Percentiles rank a stretch among this genome's conserved stretches.
phyloP scores from a whole-genome alignment of 2,329 filamentous ascomycete species.

The Stenocarpella maydis region DNA sequence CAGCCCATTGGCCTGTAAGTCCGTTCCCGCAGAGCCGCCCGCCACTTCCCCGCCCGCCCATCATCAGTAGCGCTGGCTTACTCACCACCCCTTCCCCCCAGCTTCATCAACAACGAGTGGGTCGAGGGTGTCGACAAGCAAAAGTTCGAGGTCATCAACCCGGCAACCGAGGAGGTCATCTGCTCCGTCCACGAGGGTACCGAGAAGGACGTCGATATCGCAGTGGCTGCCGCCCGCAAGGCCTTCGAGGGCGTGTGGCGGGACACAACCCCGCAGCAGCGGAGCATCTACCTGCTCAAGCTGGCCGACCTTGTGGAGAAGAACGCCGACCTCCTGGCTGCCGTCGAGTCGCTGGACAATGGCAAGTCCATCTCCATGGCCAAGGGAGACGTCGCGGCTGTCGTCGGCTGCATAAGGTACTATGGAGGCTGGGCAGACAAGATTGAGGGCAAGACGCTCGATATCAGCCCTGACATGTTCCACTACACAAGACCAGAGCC shows the following conservation, averaged over 20 bases:
- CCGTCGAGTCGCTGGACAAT: constrained; percentile 88
- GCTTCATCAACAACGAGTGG: constrained; percentile 94
- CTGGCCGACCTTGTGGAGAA: constrained; percentile 83
- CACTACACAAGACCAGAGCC: constrained; percentile 86
- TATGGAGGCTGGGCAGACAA: constrained; percentile 94
- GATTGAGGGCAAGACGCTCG: constrained; percentile 86
- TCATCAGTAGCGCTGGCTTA: neutral
- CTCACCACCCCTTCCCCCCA: constrained; percentile 44
- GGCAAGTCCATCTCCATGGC: constrained; percentile 83
- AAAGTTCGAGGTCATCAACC: constrained; percentile 94
- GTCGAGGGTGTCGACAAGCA: constrained; percentile 84
- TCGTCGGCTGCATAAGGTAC: constrained; percentile 79
- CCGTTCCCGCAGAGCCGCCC: neutral
- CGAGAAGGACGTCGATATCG: constrained; percentile 85
- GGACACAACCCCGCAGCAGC: constrained; percentile 72
- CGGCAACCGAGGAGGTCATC: constrained; percentile 84
- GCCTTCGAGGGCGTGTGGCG: constrained; percentile 81
- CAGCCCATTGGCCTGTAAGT: constrained; percentile 71
- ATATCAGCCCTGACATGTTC: constrained; percentile 80
- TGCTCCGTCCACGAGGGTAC: constrained; percentile 83
- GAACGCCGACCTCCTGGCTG: constrained; percentile 77
- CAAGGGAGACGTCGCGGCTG: constrained; percentile 75
- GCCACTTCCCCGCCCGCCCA: too few species aligned
- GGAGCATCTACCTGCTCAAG: constrained; percentile 75
- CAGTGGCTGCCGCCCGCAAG: constrained; percentile 84